Percentiles rank a stretch among this genome's conserved stretches.
These are phyloP conservation scores for Thalassiosira pacifica DNA, from an alignment of 352 stramenopile genomes.

Conservation along the genomic window DNA sequence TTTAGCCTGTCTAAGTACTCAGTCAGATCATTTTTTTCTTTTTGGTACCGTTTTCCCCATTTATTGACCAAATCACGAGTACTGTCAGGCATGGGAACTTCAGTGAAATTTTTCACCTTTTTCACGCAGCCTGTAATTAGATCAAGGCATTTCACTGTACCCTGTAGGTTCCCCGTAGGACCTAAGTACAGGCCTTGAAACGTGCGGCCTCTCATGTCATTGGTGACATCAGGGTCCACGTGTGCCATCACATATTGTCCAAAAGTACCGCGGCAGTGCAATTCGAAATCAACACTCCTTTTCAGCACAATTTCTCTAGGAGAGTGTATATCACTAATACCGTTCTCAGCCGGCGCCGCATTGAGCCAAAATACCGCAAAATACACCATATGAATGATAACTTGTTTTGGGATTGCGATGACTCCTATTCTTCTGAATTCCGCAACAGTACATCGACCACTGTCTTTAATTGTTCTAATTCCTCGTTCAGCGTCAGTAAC, in stretches of 20 bases:
- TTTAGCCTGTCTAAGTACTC: no score
- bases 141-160: neutral
- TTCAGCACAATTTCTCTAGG: conserved; percentile 47
- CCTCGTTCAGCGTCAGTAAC: no score
- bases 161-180: conserved; percentile 23
- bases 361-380: conserved; percentile 8
- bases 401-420: no score
- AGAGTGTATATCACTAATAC: conserved; percentile 26
- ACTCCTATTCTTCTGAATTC: no score
- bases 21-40: no score
- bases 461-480: no score
- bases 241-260: conserved; percentile 62
- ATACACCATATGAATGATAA: no score
- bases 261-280: conserved; percentile 50
- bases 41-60: no score
- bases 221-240: conserved; percentile 40
- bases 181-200: conserved; percentile 17
- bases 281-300: conserved; percentile 34
- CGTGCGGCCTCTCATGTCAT: conserved; percentile 14
- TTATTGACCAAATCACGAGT: neutral
- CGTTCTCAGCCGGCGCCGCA: neutral
- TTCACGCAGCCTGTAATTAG: no score
- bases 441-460: no score
- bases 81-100: neutral
- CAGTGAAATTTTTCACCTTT: neutral